Evolutionary conservation across 352 stramenopile genomes (phyloP), one percentile per base, ranked within the genome.

Genomic region (Elongisporangium senticosum): DNA sequence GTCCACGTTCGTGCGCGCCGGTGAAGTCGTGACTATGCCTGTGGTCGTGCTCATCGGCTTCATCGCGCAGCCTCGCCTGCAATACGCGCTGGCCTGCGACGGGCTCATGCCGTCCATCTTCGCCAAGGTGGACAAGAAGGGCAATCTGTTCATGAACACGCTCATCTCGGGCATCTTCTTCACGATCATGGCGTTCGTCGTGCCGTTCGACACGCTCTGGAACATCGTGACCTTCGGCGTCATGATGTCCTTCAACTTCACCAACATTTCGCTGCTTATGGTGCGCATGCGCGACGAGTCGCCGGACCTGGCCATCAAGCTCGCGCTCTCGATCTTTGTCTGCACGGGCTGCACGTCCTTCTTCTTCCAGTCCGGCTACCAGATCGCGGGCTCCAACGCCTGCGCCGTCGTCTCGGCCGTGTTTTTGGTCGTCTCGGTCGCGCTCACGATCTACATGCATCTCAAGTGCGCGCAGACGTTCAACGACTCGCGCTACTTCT

Each of bases 11-110:
- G 79, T 86, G n/a, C 79, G 74, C 51, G 72, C 72, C 3, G 76
- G 79, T 65, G 76, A 89, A 55, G 64, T 73, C 7, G 68, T 93
- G 10, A 98, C 92, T 10, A 93, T 98, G 69, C 95, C 95, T 2
- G 77, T 98, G 1, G 95, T 98, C 26, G 93, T 97, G 37, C 76
- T 99, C 21, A 87, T 98, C n/a, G 92, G 80, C 19, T 92, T 98
- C 58, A 69, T 98, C 24, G 92, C 95, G 28, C 95, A 98, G 63
- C 94, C 93, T 17, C 85, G 93, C 22, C 68, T 98, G 22, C 94
- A 97, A 65, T 98, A 95, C 68, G 91, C 92, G 11, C 79, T 98
- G 67, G 83, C 92, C 19, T 90, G 87, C 48, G 96, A 99, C 68
- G 95, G 95, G 7, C 83, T 99, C 7, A 72, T 98, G 55, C 95